Evolutionary conservation across 768 basidiomycete species (phyloP).

Genomic region (Sporobolomyces pararoseus): DNA sequence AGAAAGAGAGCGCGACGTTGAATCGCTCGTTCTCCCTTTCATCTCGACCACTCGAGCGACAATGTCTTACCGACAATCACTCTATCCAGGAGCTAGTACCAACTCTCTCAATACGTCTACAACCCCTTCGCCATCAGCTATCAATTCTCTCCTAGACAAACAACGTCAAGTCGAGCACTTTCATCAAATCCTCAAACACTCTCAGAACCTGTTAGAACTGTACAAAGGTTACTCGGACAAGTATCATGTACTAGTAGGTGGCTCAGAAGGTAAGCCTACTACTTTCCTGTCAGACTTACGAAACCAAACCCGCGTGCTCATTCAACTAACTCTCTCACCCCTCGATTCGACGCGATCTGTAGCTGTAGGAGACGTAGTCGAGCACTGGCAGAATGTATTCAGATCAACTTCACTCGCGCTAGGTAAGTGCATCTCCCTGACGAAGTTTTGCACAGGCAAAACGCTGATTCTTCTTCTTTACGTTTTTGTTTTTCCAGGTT

Average conservation of each 20-base stretch:
- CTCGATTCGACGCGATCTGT: not conserved
- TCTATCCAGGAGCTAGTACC: conserved; percentile 10
- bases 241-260: conserved; percentile 34
- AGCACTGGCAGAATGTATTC: conserved; percentile 46
- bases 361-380: conserved; percentile 43
- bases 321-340: too few species aligned
- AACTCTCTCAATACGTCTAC: not conserved
- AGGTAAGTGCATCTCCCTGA: conserved; percentile 20
- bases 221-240: conserved; percentile 28
- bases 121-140: not conserved
- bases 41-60: not conserved
- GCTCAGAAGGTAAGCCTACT: conserved; percentile 29
- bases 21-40: not conserved
- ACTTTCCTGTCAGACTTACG: not conserved
- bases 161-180: conserved; percentile 42
- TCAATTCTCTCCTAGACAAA: conserved; percentile 34
- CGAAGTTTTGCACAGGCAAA: not conserved
- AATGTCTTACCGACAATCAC: conserved; percentile 29
- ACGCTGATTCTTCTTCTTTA: not conserved
- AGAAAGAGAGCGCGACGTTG: not conserved
- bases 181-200: conserved; percentile 23
- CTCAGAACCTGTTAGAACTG: conserved; percentile 14
- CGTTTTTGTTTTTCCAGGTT: conserved; percentile 7
- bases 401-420: conserved; percentile 41
- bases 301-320: not conserved